phyloP scores from a whole-genome alignment of 2,329 filamentous ascomycete genomes.

The Fusarium hainanense region DNA sequence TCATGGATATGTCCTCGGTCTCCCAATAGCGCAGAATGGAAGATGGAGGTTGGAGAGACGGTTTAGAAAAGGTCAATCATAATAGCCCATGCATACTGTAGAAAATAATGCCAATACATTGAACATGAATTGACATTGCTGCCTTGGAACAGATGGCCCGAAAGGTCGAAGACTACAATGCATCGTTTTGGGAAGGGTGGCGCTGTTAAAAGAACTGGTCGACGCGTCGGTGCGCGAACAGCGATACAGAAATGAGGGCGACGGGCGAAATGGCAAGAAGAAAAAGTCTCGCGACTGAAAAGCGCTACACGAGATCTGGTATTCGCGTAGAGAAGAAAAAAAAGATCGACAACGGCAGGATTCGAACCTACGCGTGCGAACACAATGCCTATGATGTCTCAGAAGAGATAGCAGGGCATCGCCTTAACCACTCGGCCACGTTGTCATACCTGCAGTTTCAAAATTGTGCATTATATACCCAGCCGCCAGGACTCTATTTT shows the following conservation, averaged over 20 bases:
- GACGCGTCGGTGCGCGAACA: not conserved
- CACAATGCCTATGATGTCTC: conserved; percentile 34
- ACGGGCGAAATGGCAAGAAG: not conserved
- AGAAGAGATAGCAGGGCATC: conserved; percentile 30
- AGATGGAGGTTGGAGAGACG: not conserved
- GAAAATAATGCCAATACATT: not conserved
- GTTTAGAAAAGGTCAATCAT: not conserved
- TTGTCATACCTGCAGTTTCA: not conserved
- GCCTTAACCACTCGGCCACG: conserved; percentile 35
- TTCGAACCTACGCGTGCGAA: conserved; percentile 36
- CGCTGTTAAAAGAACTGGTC: not conserved
- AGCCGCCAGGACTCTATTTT: rapidly evolving
- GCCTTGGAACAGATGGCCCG: not conserved
- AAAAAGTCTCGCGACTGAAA: not conserved
- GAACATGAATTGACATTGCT: not conserved
- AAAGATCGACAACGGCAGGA: conserved; percentile 30
- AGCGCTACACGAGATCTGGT: not conserved
- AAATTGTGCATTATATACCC: not conserved
- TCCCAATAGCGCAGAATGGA: not conserved
- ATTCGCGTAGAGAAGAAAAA: not conserved
- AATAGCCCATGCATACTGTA: not conserved
- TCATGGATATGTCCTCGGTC: not conserved
- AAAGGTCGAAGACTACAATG: not conserved
- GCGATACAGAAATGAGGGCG: not conserved
- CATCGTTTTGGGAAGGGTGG: not conserved